A percentile compares a stretch with the other conserved stretches of the same genome.
phyloP scores from a whole-genome alignment of 2,329 filamentous ascomycete species.

The Periconia sp. region DNA sequence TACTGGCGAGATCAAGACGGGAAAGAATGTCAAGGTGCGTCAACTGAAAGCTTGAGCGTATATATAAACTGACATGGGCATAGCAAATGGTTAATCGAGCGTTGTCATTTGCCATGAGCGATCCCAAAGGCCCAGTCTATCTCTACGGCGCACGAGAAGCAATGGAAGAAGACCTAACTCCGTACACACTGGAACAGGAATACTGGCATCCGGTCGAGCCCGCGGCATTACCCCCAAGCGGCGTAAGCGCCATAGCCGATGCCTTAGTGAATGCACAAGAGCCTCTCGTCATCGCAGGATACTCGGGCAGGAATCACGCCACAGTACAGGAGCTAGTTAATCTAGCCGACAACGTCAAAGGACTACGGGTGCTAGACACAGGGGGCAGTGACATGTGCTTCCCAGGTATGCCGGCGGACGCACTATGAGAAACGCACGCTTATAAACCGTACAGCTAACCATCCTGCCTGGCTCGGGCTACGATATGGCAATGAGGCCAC shows the following conservation, averaged over 20 bases:
- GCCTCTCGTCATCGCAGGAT: constrained; percentile 75
- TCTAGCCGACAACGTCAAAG: constrained; percentile 71
- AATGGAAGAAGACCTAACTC: constrained; percentile 79
- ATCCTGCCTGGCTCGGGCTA: constrained; percentile 66
- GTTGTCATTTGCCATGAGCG: constrained; percentile 78
- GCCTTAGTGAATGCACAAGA: constrained; percentile 68
- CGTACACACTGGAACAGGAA: constrained; percentile 63
- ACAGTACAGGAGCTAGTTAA: constrained; percentile 67
- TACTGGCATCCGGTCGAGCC: constrained; percentile 75
- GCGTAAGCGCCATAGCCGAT: constrained; percentile 65
- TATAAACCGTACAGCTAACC: constrained; percentile 43
- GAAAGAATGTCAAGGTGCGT: constrained; percentile 74
- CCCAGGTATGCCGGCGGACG: constrained; percentile 54
- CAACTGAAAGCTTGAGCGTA: not conserved
- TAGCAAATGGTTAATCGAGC: constrained; percentile 83
- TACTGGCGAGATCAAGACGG: constrained; percentile 80
- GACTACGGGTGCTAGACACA: constrained; percentile 74
- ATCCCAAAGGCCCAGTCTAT: constrained; percentile 81
- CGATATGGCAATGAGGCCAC: constrained; percentile 75
- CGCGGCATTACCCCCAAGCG: constrained; percentile 63
- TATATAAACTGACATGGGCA: constrained; percentile 12
- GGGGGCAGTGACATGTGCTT: constrained; percentile 84
- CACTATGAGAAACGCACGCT: not conserved
- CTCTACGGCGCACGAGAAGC: constrained; percentile 78
- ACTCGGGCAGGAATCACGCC: constrained; percentile 71